Percentiles rank a stretch among this genome's conserved stretches.
phyloP scores from a whole-genome alignment of 2,329 filamentous ascomycete genomes.

The Rutstroemia sp. region DNA sequence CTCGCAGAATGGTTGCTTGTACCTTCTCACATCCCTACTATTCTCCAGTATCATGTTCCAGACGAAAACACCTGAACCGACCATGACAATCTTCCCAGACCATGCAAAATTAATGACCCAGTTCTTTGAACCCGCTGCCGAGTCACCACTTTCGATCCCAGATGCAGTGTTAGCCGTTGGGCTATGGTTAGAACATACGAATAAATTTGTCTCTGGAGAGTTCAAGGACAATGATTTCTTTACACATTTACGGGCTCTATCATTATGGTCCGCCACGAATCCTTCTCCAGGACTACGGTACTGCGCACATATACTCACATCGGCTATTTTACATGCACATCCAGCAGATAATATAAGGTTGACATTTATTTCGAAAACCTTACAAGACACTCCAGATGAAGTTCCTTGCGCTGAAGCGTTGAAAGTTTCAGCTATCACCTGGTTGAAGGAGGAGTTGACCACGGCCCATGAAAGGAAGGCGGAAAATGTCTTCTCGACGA shows the following conservation, averaged over 20 bases:
- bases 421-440: slow-evolving; percentile 55
- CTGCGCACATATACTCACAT: slow-evolving; percentile 30
- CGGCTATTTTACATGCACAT: slow-evolving; percentile 42
- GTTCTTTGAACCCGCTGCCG: slow-evolving; percentile 45
- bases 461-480: slow-evolving; percentile 28
- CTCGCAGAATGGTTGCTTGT: slow-evolving; percentile 51
- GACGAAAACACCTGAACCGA: slow-evolving; percentile 44
- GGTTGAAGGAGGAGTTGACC: slow-evolving; percentile 57
- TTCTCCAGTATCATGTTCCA: slow-evolving; percentile 56
- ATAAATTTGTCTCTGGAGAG: slow-evolving; percentile 34
- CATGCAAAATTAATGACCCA: slow-evolving; percentile 46
- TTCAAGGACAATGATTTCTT: slow-evolving; percentile 41
- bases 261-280: slow-evolving; percentile 31
- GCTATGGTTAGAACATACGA: slow-evolving; percentile 48
- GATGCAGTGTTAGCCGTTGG: slow-evolving; percentile 55
- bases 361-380: slow-evolving; percentile 54
- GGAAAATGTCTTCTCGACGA: slow-evolving; percentile 39
- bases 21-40: slow-evolving; percentile 53
- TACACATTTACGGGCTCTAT: slow-evolving; percentile 47
- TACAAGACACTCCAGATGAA: slow-evolving; percentile 51
- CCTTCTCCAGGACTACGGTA: slow-evolving; percentile 33
- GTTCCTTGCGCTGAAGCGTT: slow-evolving; percentile 42
- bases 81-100: slow-evolving; percentile 52
- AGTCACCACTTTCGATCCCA: slow-evolving; percentile 40
- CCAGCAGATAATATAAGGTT: slow-evolving; percentile 52